These are phyloP conservation scores for Schoenoplectus tabernaemontani DNA, from an alignment of 202 grass and related monocot genomes.

Conservation along the genomic window DNA sequence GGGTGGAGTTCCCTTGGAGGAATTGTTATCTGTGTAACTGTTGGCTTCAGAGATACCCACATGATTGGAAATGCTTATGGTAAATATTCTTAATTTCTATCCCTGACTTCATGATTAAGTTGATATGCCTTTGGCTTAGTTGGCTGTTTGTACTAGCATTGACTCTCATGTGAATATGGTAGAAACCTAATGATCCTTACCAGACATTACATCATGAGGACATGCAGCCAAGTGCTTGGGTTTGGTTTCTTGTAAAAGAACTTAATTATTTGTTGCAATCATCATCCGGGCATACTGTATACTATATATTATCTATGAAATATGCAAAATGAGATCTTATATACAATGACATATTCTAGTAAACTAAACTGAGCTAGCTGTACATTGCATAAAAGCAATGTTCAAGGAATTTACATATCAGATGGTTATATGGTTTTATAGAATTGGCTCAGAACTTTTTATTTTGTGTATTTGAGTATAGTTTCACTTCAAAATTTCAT, in stretches of 20 bases:
- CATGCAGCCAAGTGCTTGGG: not conserved
- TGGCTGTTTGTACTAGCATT: not conserved
- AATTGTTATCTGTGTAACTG: conserved; percentile 71
- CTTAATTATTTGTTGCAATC: not conserved
- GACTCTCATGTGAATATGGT: not conserved
- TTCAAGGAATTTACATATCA: not conserved
- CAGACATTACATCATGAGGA: too few relatives aligned
- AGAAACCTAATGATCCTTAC: too few relatives aligned
- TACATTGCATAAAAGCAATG: not conserved
- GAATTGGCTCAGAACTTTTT: not conserved
- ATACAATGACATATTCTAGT: not conserved
- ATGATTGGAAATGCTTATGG: conserved; percentile 96
- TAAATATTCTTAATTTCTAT: conserved; percentile 11
- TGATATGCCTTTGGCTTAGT: not conserved
- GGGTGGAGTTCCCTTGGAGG: conserved; percentile 90
- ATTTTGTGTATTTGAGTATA: not conserved
- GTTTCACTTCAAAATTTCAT: not conserved
- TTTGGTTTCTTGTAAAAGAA: not conserved
- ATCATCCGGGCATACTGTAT: not conserved
- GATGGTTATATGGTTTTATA: not conserved
- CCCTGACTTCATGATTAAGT: not conserved
- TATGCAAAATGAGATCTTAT: not conserved
- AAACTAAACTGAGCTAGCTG: not conserved
- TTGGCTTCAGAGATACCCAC: conserved; percentile 65
- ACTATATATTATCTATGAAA: not conserved